Percentiles rank a stretch among this genome's conserved stretches.
Conservation (phyloP, 2,329 filamentous ascomycete genomes). For the Periconia sp. region DNA sequence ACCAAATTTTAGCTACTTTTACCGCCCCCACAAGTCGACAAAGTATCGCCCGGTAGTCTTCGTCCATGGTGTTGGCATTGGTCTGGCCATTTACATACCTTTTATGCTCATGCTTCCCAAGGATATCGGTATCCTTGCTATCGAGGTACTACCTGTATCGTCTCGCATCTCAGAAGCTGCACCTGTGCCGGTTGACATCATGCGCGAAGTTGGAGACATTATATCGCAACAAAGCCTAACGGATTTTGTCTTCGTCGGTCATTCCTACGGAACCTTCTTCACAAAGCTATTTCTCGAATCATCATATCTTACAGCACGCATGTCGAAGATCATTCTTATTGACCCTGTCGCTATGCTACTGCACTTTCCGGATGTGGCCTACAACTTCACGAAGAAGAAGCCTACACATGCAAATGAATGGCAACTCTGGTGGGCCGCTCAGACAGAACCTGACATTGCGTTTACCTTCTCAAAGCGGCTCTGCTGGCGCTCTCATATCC, state of each 20-base stretch:
- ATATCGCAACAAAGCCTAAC: constrained; percentile 61
- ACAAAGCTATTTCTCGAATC: constrained; percentile 64
- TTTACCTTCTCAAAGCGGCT: constrained; percentile 67
- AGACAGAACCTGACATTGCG: constrained; percentile 68
- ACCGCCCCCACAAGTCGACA: constrained; percentile 62
- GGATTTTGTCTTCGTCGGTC: constrained; percentile 63
- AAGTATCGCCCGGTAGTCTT: constrained; percentile 65
- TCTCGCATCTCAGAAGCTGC: constrained; percentile 63
- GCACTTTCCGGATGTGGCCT: constrained; percentile 70
- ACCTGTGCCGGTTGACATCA: constrained; percentile 57
- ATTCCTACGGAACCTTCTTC: constrained; percentile 66
- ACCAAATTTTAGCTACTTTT: constrained; percentile 57
- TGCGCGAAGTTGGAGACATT: constrained; percentile 60
- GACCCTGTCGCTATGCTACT: constrained; percentile 69
- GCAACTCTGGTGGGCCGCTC: constrained; percentile 71
- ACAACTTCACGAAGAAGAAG: constrained; percentile 60
- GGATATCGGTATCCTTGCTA: constrained; percentile 64
- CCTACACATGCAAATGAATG: constrained; percentile 62
- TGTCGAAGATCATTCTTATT: constrained; percentile 57
- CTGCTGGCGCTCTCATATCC: constrained; percentile 71
- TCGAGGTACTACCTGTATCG: constrained; percentile 67
- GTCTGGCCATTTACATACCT: constrained; percentile 64
- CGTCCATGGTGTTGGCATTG: constrained; percentile 71
- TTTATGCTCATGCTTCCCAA: constrained; percentile 60
- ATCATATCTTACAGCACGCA: constrained; percentile 48